Evolutionary conservation across 2,329 filamentous ascomycete species (phyloP).

Genomic region (Colletotrichum sp.): DNA sequence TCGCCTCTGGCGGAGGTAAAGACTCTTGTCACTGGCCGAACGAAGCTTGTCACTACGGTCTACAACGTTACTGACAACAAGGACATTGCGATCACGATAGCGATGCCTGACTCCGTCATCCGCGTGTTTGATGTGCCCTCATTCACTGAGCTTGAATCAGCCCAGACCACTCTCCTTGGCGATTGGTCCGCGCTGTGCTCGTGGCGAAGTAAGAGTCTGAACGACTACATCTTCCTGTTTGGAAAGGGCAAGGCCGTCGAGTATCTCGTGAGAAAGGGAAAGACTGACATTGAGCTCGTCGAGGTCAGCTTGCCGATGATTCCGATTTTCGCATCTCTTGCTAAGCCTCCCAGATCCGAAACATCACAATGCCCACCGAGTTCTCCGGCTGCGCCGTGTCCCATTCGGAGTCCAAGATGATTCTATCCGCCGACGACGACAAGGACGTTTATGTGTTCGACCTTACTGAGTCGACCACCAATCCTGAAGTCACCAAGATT

Average conservation of each 20-base stretch:
- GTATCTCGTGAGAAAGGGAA: slow-evolving; percentile 36
- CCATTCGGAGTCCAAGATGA: slow-evolving; percentile 37
- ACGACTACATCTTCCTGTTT: slow-evolving; percentile 50
- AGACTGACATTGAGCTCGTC: slow-evolving; percentile 36
- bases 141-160: slow-evolving; percentile 33
- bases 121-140: slow-evolving; percentile 40
- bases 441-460: slow-evolving; percentile 41
- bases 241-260: slow-evolving; percentile 45
- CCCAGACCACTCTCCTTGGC: slow-evolving; percentile 39
- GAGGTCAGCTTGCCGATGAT: slow-evolving; percentile 29
- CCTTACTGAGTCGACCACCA: slow-evolving; percentile 40
- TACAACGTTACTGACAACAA: slow-evolving; percentile 36
- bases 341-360: slow-evolving; percentile 38
- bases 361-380: slow-evolving; percentile 44
- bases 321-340: not conserved
- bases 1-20: slow-evolving; percentile 34
- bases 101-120: slow-evolving; percentile 46
- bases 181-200: slow-evolving; percentile 53
- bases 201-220: slow-evolving; percentile 45
- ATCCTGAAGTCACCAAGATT: slow-evolving; percentile 38
- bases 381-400: slow-evolving; percentile 47
- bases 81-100: slow-evolving; percentile 45
- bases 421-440: slow-evolving; percentile 43
- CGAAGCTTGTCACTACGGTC: slow-evolving; percentile 46
- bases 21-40: slow-evolving; percentile 42